A percentile compares a stretch with the other conserved stretches of the same genome.
These are phyloP conservation scores for Lagenidium sp. DNA, from an alignment of 352 stramenopile genomes.

Conservation along the genomic window DNA sequence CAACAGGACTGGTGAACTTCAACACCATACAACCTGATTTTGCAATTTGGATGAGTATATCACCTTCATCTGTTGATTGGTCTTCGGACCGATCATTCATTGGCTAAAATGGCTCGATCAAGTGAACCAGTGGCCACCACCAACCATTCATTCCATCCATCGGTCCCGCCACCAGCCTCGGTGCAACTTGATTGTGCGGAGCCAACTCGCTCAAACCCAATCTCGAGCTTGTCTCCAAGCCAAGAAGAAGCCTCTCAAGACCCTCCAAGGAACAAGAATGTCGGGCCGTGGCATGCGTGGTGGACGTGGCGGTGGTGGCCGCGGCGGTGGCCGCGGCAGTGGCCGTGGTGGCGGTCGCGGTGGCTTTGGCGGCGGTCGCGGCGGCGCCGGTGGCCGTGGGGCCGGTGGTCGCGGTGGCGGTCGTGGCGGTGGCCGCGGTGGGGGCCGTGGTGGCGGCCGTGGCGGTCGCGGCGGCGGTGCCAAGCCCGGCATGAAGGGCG, in stretches of 20 bases:
- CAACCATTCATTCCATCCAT: no score
- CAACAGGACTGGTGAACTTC: conserved; percentile 4
- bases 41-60: neutral
- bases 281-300: conserved; percentile 55
- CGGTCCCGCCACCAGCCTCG: no score
- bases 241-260: neutral
- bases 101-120: conserved; percentile 18
- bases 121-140: conserved; percentile 3
- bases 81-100: conserved; percentile 1
- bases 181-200: neutral
- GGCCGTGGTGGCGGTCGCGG: conserved; percentile 32
- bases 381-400: conserved; percentile 24
- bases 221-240: neutral
- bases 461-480: conserved; percentile 58
- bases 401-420: conserved; percentile 24
- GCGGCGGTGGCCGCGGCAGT: conserved; percentile 21
- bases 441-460: conserved; percentile 38
- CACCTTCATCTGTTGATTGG: conserved; percentile 7
- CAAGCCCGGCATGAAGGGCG: conserved; percentile 90
- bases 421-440: conserved; percentile 29
- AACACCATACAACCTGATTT: conserved; percentile 15
- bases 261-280: conserved; percentile 11
- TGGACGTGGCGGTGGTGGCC: conserved; percentile 24
- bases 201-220: neutral
- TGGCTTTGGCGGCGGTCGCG: conserved; percentile 30